phyloP scores from a whole-genome alignment of 371 early-diverging fungal species.

The Batrachochytrium dendrobatidis region DNA sequence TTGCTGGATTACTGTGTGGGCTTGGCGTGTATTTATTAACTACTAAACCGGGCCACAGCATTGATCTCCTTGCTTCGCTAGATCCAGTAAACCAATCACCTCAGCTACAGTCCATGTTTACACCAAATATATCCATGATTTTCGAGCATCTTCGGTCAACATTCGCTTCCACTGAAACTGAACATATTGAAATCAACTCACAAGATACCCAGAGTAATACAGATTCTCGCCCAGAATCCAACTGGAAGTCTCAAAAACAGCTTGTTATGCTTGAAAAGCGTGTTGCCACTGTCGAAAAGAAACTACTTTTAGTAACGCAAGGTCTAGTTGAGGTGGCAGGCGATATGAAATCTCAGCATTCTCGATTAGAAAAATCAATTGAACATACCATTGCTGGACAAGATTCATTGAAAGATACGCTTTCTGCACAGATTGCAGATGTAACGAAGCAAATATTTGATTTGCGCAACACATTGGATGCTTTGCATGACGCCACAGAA shows the following conservation, averaged over 20 bases:
- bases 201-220: too few species aligned
- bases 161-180: neutral
- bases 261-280: neutral
- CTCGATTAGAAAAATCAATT: neutral
- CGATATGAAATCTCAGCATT: neutral
- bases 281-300: neutral
- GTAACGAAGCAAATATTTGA: neutral
- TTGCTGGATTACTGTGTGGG: neutral
- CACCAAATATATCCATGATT: neutral
- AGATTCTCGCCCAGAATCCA: too few species aligned
- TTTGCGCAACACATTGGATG: neutral
- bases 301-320: neutral
- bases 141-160: neutral
- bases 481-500: too few species aligned
- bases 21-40: neutral
- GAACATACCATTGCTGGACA: neutral
- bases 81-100: neutral
- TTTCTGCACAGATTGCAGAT: neutral
- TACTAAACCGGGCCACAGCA: neutral
- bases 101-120: neutral
- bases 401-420: neutral
- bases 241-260: neutral
- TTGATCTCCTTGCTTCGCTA: too few species aligned
- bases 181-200: neutral
- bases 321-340: neutral